Evolutionary conservation across 192 early-diverging fungal genomes (phyloP), one percentile per base, ranked within the genome.

Genomic region (Kickxella alabastrina): DNA sequence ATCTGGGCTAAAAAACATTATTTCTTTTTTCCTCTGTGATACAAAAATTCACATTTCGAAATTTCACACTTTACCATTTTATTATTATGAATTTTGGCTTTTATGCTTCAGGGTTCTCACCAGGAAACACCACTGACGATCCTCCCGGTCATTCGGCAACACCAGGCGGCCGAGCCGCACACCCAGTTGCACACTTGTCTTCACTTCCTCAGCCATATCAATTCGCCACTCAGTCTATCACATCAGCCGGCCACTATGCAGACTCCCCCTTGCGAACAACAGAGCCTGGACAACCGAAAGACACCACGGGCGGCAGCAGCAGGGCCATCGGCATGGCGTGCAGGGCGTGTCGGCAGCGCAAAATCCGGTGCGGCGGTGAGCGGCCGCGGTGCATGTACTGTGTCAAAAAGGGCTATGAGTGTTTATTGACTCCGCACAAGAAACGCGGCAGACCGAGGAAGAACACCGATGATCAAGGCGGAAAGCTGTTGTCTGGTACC

Each of bases 271-370:
- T n/a, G n/a, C n/a, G n/a, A n/a, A n/a, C n/a, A n/a, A n/a, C n/a
- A n/a, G n/a, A n/a, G n/a, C 4, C 43, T n/a, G 40, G 47, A 19
- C 49, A 62, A 10, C 31, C 31, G 12, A 40, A 28, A 23, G 23
- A 6, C 52, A 15, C n/a, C n/a, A n/a, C 25, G 5, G 31, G 27
- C 19, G 29, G 34, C n/a, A 10, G 19, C 3, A 12, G n/a, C n/a
- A 67, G 54, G 29, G 60, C 72, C 14, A 68, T 75, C 9, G 72
- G 72, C 19, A 75, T 75, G 65, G 76, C 76, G 4, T 78, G 76
- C 14, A 49, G 65, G 2, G 69, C 69, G 0, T 78, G 76, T 39
- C 56, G 76, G 7, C 45, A 52, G 53, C 69, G 70, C 43, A 78
- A 78, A 58, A 72, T 78, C 48, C 44, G 68, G 5, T 78, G 76